Percentiles rank a stretch among this genome's conserved stretches.
Conservation (phyloP, 164 flowering plant genomes). For the Nymphaea thermarum region DNA sequence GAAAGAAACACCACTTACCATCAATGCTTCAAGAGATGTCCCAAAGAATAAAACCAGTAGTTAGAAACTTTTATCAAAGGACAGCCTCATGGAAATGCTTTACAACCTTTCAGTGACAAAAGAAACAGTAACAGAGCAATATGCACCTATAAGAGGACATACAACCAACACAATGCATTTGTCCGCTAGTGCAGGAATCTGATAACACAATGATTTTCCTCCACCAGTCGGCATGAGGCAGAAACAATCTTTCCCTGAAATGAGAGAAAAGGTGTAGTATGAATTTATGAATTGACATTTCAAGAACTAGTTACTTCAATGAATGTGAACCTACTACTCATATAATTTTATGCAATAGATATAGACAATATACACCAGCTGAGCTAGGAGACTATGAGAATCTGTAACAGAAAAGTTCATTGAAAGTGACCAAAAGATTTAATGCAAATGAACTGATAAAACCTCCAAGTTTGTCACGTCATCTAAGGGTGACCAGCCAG, state of each 20-base stretch:
- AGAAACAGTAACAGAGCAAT: background rate
- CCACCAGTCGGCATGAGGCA: constrained; percentile 98
- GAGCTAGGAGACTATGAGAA: background rate
- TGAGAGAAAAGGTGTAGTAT: background rate
- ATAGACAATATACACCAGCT: background rate
- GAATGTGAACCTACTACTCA: too few relatives aligned
- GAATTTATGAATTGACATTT: background rate
- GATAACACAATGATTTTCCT: constrained; percentile 92
- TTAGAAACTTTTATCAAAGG: constrained; percentile 13
- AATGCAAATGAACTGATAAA: background rate
- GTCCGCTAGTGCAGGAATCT: constrained; percentile 77
- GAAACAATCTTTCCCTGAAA: constrained; percentile 80
- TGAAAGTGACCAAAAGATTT: background rate
- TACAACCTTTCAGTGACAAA: background rate
- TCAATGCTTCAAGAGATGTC: constrained; percentile 43
- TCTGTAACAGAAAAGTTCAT: background rate
- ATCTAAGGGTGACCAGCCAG: background rate
- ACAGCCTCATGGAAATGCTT: constrained; percentile 2
- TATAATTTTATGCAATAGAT: background rate
- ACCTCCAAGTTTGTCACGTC: background rate
- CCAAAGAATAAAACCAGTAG: constrained; percentile 7
- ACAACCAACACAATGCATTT: constrained; percentile 82
- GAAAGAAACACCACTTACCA: constrained; percentile 35
- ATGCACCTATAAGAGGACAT: constrained; percentile 77
- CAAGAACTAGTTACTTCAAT: too few relatives aligned